Evolutionary conservation across 345 rosid genomes (phyloP).

Genomic region (Corchorus olitorius): DNA sequence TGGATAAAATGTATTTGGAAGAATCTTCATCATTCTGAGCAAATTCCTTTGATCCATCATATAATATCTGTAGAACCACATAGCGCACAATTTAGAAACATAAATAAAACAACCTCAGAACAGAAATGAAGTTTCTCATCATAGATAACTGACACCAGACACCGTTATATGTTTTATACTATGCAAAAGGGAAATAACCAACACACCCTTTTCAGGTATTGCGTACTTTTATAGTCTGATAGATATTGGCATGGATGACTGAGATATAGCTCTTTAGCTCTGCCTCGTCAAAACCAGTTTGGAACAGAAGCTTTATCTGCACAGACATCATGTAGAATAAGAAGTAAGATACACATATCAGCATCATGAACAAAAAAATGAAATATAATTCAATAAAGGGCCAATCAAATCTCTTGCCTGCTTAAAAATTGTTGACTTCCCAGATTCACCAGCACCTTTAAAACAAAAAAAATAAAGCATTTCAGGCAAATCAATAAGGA

Average conservation of each 20-base stretch:
- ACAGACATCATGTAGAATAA: conserved; percentile 9
- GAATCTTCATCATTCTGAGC: conserved; percentile 75
- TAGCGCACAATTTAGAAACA: conserved; percentile 19
- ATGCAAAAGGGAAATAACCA: conserved; percentile 58
- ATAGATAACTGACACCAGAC: conserved; percentile 30
- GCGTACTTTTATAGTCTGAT: conserved; percentile 99
- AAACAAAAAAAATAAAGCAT: conserved; percentile 6
- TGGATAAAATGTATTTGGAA: conserved; percentile 59
- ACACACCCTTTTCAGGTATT: conserved; percentile 74
- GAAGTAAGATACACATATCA: not conserved
- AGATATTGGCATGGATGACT: conserved; percentile 95
- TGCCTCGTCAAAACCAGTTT: conserved; percentile 91
- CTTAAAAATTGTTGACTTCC: conserved; percentile 98
- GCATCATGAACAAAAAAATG: not conserved
- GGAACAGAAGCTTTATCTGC: conserved; percentile 96
- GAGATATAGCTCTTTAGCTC: conserved; percentile 88
- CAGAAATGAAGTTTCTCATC: not conserved
- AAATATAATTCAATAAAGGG: conserved; percentile 2
- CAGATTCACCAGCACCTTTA: conserved; percentile 97
- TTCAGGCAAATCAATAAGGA: not conserved
- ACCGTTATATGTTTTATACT: conserved; percentile 21
- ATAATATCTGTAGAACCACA: conserved; percentile 65
- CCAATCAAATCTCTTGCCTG: conserved; percentile 58
- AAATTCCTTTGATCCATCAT: conserved; percentile 94
- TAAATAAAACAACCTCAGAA: not conserved